phyloP scores from a whole-genome alignment of 139 green algal species.

The Choricystis sp. region DNA sequence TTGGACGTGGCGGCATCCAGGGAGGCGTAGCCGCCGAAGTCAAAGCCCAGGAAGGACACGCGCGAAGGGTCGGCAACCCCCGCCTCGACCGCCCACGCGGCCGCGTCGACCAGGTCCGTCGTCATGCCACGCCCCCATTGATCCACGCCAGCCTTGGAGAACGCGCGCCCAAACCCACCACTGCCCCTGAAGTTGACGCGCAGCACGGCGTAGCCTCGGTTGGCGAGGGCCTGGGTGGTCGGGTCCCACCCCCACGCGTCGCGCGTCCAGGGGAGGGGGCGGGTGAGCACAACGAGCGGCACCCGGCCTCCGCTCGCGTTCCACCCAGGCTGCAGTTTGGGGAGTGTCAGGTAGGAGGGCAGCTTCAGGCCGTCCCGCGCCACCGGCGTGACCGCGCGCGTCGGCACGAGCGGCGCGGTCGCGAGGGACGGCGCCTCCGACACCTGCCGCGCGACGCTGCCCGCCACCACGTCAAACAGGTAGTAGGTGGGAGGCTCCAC shows the following conservation, averaged over 20 bases:
- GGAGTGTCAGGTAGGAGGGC: neutral
- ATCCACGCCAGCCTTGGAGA: neutral
- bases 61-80: neutral
- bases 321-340: no score
- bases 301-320: no score
- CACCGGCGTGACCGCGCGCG: neutral
- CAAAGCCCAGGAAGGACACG: neutral
- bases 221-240: neutral
- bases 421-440: neutral
- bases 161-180: neutral
- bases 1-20: neutral
- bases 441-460: neutral
- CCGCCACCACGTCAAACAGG: neutral
- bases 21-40: neutral
- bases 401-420: neutral
- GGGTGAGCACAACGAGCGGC: neutral
- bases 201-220: neutral
- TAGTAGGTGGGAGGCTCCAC: neutral
- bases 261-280: neutral
- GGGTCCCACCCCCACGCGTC: neutral
- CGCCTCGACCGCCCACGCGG: neutral
- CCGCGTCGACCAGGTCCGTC: neutral
- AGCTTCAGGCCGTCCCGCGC: neutral
- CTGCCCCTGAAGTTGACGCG: neutral
- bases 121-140: neutral